Evolutionary conservation across 2,329 filamentous ascomycete species (phyloP).

Genomic region (Aspergillus piperis): DNA sequence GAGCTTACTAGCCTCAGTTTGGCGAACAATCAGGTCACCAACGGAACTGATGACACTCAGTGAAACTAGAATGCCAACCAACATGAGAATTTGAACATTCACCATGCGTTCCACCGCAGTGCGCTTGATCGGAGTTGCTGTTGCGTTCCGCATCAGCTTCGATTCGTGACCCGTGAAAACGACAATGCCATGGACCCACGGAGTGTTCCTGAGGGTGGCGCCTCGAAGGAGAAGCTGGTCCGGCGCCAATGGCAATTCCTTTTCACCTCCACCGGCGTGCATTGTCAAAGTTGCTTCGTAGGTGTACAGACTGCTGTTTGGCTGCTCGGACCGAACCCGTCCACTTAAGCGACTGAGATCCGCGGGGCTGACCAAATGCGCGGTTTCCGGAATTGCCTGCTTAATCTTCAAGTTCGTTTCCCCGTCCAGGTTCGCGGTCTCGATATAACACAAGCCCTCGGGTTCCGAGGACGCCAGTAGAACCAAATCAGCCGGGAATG

Average conservation of each 20-base stretch:
- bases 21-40: slow-evolving; percentile 80
- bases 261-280: slow-evolving; percentile 86
- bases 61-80: slow-evolving; percentile 78
- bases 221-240: slow-evolving; percentile 92
- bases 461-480: slow-evolving; percentile 93
- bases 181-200: slow-evolving; percentile 94
- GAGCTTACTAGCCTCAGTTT: slow-evolving; percentile 63
- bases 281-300: slow-evolving; percentile 96
- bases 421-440: slow-evolving; percentile 95
- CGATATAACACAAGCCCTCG: slow-evolving; percentile 96
- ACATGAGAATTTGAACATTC: slow-evolving; percentile 87
- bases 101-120: slow-evolving; percentile 94
- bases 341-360: slow-evolving; percentile 86
- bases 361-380: slow-evolving; percentile 78
- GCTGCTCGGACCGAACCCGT: slow-evolving; percentile 88
- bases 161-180: slow-evolving; percentile 98
- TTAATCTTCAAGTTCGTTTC: slow-evolving; percentile 99
- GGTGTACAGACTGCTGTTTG: slow-evolving; percentile 96
- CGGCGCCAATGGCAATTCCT: slow-evolving; percentile 83
- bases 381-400: slow-evolving; percentile 91
- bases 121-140: slow-evolving; percentile 93
- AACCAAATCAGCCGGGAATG: slow-evolving; percentile 92
- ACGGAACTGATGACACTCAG: slow-evolving; percentile 89
- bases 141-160: slow-evolving; percentile 98
- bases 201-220: slow-evolving; percentile 91